phyloP scores from a whole-genome alignment of 441 rosid species.

The Erodium moschatum region DNA sequence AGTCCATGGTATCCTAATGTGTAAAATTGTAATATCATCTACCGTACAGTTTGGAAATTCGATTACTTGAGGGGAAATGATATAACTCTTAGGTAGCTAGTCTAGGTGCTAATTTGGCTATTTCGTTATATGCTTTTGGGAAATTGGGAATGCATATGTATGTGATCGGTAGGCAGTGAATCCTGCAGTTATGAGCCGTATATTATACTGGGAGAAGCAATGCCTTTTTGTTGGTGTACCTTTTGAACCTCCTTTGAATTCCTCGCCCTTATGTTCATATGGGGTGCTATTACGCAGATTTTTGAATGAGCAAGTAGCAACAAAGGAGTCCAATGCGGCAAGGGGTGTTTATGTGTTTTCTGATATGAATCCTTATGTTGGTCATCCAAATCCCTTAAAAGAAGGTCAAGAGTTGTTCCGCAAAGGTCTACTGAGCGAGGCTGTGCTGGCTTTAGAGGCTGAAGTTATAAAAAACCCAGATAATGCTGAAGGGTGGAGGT shows the following conservation, averaged over 20 bases:
- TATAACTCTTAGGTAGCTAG: not conserved
- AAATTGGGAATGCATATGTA: too few species aligned
- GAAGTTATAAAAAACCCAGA: slow-evolving; percentile 95
- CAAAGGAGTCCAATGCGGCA: slow-evolving; percentile 51
- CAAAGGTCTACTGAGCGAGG: slow-evolving; percentile 97
- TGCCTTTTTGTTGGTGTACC: too few species aligned
- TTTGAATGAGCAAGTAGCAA: slow-evolving; percentile 58
- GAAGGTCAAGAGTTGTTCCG: slow-evolving; percentile 93
- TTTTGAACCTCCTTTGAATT: too few species aligned
- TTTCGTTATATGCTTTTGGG: not conserved
- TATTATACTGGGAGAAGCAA: too few species aligned
- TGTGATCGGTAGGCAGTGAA: too few species aligned
- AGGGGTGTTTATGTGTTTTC: slow-evolving; percentile 93
- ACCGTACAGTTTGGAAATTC: too few species aligned
- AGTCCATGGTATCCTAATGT: not conserved
- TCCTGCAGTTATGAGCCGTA: too few species aligned
- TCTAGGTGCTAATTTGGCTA: slow-evolving; percentile 3
- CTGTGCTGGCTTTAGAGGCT: slow-evolving; percentile 97
- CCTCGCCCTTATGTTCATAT: too few species aligned
- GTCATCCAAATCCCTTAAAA: slow-evolving; percentile 87
- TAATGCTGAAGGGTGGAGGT: slow-evolving; percentile 98
- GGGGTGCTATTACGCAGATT: slow-evolving; percentile 33
- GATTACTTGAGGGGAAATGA: slow-evolving; percentile 1
- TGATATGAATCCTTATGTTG: slow-evolving; percentile 98
- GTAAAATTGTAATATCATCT: too few species aligned